Evolutionary conservation across 164 flowering plant species (phyloP), one percentile per base, ranked within the genome.

Genomic region (Echeveria elegans): DNA sequence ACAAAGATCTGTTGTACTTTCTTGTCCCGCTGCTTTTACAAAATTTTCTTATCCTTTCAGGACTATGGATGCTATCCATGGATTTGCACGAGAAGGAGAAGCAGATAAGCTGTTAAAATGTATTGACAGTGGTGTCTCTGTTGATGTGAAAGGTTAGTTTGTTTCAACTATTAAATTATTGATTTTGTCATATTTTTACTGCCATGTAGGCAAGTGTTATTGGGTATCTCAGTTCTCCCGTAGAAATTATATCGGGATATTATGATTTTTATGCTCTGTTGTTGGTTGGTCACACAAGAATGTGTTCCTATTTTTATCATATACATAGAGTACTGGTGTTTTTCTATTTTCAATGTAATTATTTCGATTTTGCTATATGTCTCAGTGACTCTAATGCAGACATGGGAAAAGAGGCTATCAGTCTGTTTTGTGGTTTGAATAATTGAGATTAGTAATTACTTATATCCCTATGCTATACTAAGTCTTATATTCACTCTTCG

Each of bases 11-110:
- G 28, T 52, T 6, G 4, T 14, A 56, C 5, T 50, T 50, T 50
- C 37, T 50, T 50, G 56, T 50, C 56, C 24, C 4, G 9, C 9
- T 10, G 21, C 28, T 50, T 4, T 11, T 56, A 11, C 31, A 26
- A 28, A 28, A 28, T 26, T 26, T 12, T 56, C 19, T 26, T 56
- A 28, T 63, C 60, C 52, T 65, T 72, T 68, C 84, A 89, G 97
- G 75, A 79, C 78, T 77, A 72, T 95, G 86, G 97, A 92, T 70
- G 96, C 84, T 38, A 81, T 95, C 60, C 99, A 92, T 82, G 84
- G 77, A 47, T 86, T 76, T 85, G 97, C 99, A 36, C 78, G 99
- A 77, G 99, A 95, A 86, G 99, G 99, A 63, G 94, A 91, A 66
- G 65, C 64, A n/a, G 80, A 82, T 41, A 80, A 83, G 75, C 64